Evolutionary conservation across 2,329 filamentous ascomycete species (phyloP).

Genomic region (Paecilomyces dactylethromorphus): DNA sequence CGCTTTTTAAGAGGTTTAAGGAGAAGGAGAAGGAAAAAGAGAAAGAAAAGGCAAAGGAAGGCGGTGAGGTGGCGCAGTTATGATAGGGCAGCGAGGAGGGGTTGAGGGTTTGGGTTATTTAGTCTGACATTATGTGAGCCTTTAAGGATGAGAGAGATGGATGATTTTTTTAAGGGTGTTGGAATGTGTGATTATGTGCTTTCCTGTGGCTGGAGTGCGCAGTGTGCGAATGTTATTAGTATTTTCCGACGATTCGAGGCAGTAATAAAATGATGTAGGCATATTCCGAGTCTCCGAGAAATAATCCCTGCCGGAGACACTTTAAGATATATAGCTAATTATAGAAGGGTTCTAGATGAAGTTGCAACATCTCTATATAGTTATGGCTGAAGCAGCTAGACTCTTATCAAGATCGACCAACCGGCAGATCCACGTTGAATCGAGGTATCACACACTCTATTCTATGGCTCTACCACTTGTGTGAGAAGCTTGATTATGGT

Average conservation of each 20-base stretch:
- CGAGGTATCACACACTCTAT: not conserved
- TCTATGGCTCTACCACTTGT: not conserved
- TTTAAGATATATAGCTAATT: too few species aligned
- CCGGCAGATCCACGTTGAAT: not conserved
- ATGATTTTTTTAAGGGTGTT: too few species aligned
- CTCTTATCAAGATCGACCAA: not conserved
- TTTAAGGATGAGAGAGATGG: too few species aligned
- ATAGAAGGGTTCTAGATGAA: too few species aligned
- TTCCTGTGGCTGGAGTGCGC: too few species aligned
- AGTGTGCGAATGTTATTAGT: too few species aligned
- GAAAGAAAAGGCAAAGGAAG: slow-evolving; percentile 5
- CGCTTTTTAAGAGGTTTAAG: slow-evolving; percentile 26
- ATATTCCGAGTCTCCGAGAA: too few species aligned
- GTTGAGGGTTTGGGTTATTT: not conserved
- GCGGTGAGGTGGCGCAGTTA: not conserved
- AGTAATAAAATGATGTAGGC: too few species aligned
- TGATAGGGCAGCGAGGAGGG: not conserved
- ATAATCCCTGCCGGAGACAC: too few species aligned
- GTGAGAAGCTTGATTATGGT: not conserved
- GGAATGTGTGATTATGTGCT: too few species aligned
- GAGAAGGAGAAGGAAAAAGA: slow-evolving; percentile 15
- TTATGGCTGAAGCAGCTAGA: too few species aligned
- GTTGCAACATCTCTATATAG: not conserved
- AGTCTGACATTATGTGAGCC: not conserved
- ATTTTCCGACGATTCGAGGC: too few species aligned